Percentiles rank a stretch among this genome's conserved stretches.
Evolutionary conservation across 2,329 filamentous ascomycete genomes (phyloP).

Genomic region (Fusarium mangiferae): DNA sequence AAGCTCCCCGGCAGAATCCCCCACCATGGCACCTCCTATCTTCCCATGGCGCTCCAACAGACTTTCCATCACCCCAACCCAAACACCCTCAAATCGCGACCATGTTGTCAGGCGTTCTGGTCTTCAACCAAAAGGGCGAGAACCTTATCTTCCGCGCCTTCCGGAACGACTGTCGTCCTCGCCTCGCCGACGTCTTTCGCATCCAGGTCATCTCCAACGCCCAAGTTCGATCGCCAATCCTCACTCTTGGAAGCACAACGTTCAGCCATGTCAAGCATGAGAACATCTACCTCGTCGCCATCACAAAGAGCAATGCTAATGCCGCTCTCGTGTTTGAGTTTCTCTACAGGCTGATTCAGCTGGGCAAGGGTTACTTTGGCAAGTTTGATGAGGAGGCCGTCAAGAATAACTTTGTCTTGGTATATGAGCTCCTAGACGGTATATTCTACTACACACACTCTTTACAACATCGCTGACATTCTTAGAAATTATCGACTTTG

Average conservation of each 20-base stretch:
- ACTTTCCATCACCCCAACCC: constrained; percentile 6
- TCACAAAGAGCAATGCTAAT: constrained; percentile 99
- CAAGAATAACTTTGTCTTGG: constrained; percentile 99
- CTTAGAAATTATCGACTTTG: constrained; percentile 96
- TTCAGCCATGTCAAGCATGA: constrained; percentile 99
- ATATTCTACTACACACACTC: neutral
- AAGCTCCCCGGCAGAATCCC: constrained; percentile 40
- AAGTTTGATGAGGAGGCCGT: constrained; percentile 99
- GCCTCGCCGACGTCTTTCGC: constrained; percentile 97
- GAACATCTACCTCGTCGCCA: constrained; percentile 97
- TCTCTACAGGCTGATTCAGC: constrained; percentile 87
- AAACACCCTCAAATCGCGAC: constrained; percentile 49
- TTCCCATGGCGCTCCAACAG: constrained; percentile 11
- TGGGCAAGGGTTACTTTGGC: constrained; percentile 96
- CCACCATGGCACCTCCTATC: constrained; percentile 40
- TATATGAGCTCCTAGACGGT: constrained; percentile 97
- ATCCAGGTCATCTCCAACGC: constrained; percentile 99
- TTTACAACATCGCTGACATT: neutral
- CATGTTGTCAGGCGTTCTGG: constrained; percentile 96
- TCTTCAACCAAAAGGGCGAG: constrained; percentile 99
- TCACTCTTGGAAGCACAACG: constrained; percentile 96
- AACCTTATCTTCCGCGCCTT: constrained; percentile 99
- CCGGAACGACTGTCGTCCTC: constrained; percentile 96
- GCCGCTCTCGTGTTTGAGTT: constrained; percentile 98
- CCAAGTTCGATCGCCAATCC: constrained; percentile 95